Conservation (phyloP, 2,329 filamentous ascomycete species). For the Chrysoporthe deuterocubensis region DNA sequence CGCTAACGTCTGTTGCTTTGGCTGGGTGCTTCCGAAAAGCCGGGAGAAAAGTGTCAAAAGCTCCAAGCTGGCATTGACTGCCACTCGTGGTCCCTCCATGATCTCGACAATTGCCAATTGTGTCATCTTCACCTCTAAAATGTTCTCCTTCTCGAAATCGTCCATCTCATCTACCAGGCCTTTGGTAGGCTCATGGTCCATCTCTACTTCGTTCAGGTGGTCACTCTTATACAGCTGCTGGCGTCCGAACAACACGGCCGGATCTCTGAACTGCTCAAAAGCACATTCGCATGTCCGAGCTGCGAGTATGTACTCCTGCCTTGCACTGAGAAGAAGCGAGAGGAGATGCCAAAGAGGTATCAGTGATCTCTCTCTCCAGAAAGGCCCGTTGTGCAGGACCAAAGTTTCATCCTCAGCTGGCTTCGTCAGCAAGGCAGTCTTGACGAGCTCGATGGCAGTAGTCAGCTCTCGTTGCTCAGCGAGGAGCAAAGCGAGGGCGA, state of each 20-base stretch:
- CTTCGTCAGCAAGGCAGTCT: constrained; percentile 70
- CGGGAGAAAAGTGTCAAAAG: constrained; percentile 80
- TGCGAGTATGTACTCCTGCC: constrained; percentile 82
- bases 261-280: constrained; percentile 84
- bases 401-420: constrained; percentile 52
- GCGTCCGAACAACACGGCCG: constrained; percentile 69
- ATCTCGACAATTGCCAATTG: constrained; percentile 84
- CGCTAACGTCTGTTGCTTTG: constrained; percentile 48
- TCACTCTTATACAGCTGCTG: constrained; percentile 66
- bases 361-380: constrained; percentile 66
- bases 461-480: constrained; percentile 84
- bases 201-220: constrained; percentile 64
- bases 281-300: constrained; percentile 85
- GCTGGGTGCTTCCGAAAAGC: constrained; percentile 68
- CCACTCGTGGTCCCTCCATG: constrained; percentile 79
- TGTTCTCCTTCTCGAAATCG: constrained; percentile 78
- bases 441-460: constrained; percentile 80
- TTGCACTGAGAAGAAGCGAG: constrained; percentile 80
- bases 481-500: constrained; percentile 80
- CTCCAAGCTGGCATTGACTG: constrained; percentile 87
- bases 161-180: constrained; percentile 80
- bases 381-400: constrained; percentile 50
- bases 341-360: constrained; percentile 92
- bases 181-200: constrained; percentile 36
- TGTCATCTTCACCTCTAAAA: constrained; percentile 96